Evolutionary conservation across 352 stramenopile species (phyloP), one percentile per base, ranked within the genome.

Genomic region (Globisporangium mamillatum): DNA sequence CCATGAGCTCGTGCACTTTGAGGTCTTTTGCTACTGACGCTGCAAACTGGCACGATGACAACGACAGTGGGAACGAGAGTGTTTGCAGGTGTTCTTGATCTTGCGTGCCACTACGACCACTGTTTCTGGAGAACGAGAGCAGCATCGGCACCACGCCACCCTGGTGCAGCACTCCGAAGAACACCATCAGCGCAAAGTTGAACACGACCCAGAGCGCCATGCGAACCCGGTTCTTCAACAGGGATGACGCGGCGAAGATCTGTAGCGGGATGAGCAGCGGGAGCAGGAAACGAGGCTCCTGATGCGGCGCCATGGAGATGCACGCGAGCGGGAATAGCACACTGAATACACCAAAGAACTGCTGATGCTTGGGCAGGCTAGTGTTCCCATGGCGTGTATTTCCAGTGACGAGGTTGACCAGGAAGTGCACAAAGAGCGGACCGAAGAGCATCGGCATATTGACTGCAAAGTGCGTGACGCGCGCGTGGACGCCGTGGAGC

Each of bases 401-500:
- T 32, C n/a, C 60, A 61, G 65, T 69, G 66, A 75, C 52, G 32
- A 78, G 52, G 29, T 60, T 52, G 60, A 78, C 36, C 4, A 95
- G 48, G 48, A 88, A 86, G 41, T 84, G 44, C 34, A 97, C 20
- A 63, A 88, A 86, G 12, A 97, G 68, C 60, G 93, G 91, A 8
- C 92, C 92, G 74, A 97, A 98, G 59, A 98, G 79, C 75, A 98
- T 86, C 12, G 90, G 89, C 90, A 98, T 91, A 71, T 98, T 98
- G 24, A 98, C 88, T 1, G 84, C 68, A 57, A 77, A 63, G 75
- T 98, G 95, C 1, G 91, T 97, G 55, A 89, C 74, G 24, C 90
- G 77, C 12, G 92, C 84, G 74, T 98, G 95, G 18, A 98, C 79
- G 14, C 95, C 95, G 69, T 98, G 94, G 24, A 95, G 73, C 38